phyloP scores from a whole-genome alignment of 2,329 filamentous ascomycete species.

The Hymenoscyphus scutula region DNA sequence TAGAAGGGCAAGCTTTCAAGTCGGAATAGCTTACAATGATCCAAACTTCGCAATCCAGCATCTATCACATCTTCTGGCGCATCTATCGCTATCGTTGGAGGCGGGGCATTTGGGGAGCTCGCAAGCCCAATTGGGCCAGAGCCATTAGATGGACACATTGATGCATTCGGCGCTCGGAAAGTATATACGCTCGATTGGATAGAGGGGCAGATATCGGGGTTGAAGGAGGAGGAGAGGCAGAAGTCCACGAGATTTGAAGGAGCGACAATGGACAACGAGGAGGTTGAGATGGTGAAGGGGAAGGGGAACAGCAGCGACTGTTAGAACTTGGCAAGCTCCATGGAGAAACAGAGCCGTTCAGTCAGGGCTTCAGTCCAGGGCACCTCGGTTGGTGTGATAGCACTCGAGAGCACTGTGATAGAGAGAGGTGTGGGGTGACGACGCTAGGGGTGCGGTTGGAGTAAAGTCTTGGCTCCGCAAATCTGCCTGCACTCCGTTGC shows the following conservation, averaged over 20 bases:
- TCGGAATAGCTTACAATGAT: conserved; percentile 61
- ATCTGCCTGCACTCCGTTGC: too few relatives aligned
- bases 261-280: conserved; percentile 22
- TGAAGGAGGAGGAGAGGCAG: not conserved
- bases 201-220: not conserved
- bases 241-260: conserved; percentile 22
- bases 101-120: conserved; percentile 31
- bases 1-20: not conserved
- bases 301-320: not conserved
- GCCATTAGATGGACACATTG: conserved; percentile 38
- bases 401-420: too few relatives aligned
- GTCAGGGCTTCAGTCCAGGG: not conserved
- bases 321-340: not conserved
- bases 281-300: not conserved
- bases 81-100: conserved; percentile 32
- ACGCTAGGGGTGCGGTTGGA: not conserved
- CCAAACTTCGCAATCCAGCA: conserved; percentile 75
- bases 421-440: not conserved
- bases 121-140: conserved; percentile 32
- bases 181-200: conserved; percentile 21
- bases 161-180: conserved; percentile 33
- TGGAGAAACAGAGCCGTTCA: too few relatives aligned
- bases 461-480: conserved; percentile 2
- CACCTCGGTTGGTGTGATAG: not conserved
- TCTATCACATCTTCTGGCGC: conserved; percentile 47